Percentiles rank a stretch among this genome's conserved stretches.
Conservation (phyloP, 495 filamentous ascomycete genomes). For the Hyaloscypha variabilis region DNA sequence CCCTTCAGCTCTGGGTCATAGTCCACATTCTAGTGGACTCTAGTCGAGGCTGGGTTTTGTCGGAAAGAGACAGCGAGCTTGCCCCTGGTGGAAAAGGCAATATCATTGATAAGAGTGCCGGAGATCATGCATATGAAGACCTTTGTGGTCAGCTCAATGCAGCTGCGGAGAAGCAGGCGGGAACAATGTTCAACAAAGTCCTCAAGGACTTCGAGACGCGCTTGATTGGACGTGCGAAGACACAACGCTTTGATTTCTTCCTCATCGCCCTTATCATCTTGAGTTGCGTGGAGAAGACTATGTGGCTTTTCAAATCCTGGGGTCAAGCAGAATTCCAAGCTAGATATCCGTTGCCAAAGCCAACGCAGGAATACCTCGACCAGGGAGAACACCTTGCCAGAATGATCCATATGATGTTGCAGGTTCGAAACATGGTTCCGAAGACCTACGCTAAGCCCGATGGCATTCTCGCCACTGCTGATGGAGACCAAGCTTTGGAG, state of each 20-base stretch:
- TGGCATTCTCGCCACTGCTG: conserved; percentile 55
- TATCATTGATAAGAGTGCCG: conserved; percentile 30
- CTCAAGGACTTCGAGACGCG: conserved; percentile 77
- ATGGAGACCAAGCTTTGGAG: conserved; percentile 62
- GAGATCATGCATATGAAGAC: conserved; percentile 48
- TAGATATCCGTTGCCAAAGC: conserved; percentile 73
- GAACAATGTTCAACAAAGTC: conserved; percentile 63
- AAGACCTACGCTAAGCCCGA: conserved; percentile 57
- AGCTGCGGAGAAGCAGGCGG: conserved; percentile 73
- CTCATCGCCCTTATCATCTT: conserved; percentile 73
- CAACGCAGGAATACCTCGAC: conserved; percentile 62
- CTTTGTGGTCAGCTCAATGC: conserved; percentile 73
- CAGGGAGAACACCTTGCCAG: conserved; percentile 76
- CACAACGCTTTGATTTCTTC: conserved; percentile 72
- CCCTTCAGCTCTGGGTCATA: conserved; percentile 75
- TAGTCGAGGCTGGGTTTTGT: conserved; percentile 68
- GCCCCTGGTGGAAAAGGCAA: conserved; percentile 35
- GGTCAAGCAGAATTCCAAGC: conserved; percentile 59
- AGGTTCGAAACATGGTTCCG: conserved; percentile 71
- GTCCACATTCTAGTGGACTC: conserved; percentile 72
- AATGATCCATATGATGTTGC: conserved; percentile 72
- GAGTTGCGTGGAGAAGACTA: conserved; percentile 82
- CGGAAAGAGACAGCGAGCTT: conserved; percentile 49
- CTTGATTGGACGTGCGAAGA: conserved; percentile 69
- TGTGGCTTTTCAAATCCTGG: conserved; percentile 78